These are phyloP conservation scores for Myxozyma nipponensis DNA, from an alignment of 805 yeast genomes.

Conservation along the genomic window DNA sequence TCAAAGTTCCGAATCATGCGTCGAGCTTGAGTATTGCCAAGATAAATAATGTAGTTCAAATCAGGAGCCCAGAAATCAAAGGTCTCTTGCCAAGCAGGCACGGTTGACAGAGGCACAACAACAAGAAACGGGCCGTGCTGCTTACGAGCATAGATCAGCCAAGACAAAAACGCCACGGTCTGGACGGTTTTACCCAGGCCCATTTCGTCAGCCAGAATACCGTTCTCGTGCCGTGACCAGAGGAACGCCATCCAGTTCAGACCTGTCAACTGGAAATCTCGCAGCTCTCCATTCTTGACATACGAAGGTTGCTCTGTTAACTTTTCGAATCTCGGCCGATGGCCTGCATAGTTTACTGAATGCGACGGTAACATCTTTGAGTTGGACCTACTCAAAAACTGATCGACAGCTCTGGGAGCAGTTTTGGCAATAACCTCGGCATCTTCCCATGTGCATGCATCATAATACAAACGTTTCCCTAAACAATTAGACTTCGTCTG, in stretches of 20 bases:
- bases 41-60: slow-evolving; percentile 82
- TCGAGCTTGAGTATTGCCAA: slow-evolving; percentile 89
- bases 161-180: slow-evolving; percentile 87
- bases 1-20: slow-evolving; percentile 78
- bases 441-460: slow-evolving; percentile 95
- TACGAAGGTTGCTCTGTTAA: slow-evolving; percentile 80
- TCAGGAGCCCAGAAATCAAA: slow-evolving; percentile 98
- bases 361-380: slow-evolving; percentile 80
- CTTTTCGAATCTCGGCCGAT: slow-evolving; percentile 86
- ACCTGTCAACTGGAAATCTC: slow-evolving; percentile 98
- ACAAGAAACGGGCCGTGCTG: slow-evolving; percentile 97
- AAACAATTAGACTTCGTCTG: background rate
- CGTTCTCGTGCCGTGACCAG: slow-evolving; percentile 97
- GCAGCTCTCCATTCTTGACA: slow-evolving; percentile 82
- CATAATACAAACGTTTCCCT: slow-evolving; percentile 81
- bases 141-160: slow-evolving; percentile 92
- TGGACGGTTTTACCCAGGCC: slow-evolving; percentile 98
- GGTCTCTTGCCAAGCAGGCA: slow-evolving; percentile 99
- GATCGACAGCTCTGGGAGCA: slow-evolving; percentile 79
- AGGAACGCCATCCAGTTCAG: slow-evolving; percentile 99
- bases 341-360: slow-evolving; percentile 67
- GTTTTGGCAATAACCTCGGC: slow-evolving; percentile 80
- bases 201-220: slow-evolving; percentile 98
- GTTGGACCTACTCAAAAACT: slow-evolving; percentile 73
- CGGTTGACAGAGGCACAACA: slow-evolving; percentile 92